Base-by-base conservation (phyloP, 805 yeast genomes). In the Yarrowia divulgata region DNA sequence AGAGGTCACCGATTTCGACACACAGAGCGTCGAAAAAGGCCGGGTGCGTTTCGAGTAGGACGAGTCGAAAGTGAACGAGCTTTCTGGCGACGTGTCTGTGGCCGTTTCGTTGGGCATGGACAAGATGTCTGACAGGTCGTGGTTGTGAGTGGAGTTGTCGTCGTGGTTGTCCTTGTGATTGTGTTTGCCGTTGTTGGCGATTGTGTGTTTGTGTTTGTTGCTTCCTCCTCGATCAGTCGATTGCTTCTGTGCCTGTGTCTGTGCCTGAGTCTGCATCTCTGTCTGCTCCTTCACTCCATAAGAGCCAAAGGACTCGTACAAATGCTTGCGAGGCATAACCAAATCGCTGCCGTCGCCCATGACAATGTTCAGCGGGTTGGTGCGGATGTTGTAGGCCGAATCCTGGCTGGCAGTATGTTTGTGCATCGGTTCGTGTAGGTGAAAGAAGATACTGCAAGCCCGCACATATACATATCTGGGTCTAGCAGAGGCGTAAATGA, bases 331-430 rank as follows among this genome's bases (percentile, higher is more conserved):
- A 13, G 68, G 68, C 55, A 73, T 46, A 13, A 77, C 73, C 52
- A 77, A 67, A 63, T 78, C 80, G 8, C 77, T 57, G 35, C 80
- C 81, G 72, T 78, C 80, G 23, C 32, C 54, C 45, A 75, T 71
- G 42, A 75, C 74, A 32, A 78, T 78, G 52, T 78, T 78, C 50
- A 78, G 70, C 16, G 81, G 81, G 68, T 78, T 78, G 32, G 70
- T 74, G 48, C 77, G 74, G 46, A 78, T 74, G 69, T 69, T 72
- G 62, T 70, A 70, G 16, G 73, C 69, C 64, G 73, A 72, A 64
- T 73, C 75, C 54, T 69, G 70, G 39, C 75, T 72, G 29, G 67
- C 72, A 4, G 76, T 71, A 50, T 73, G 72, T 39, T 43, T 64
- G 71, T 72, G 75, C 77, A 73, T 74, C 43, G 19, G 49, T 10